Evolutionary conservation across 257 asterid species (phyloP).

Genomic region (Solanum lycopersicoides): DNA sequence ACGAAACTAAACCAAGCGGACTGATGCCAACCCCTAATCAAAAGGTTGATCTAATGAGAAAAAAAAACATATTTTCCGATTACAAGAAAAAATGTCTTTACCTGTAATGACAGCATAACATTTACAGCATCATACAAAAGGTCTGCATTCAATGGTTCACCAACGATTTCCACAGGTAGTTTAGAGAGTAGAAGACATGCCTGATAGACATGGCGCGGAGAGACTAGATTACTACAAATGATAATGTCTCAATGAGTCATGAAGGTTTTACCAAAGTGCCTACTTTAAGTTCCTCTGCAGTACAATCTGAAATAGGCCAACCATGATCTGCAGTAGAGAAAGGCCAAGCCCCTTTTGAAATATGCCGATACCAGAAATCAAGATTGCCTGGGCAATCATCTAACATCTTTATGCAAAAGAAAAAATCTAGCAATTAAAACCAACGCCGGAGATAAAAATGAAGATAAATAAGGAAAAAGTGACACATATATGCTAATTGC

Average conservation of each 20-base stretch:
- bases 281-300: constrained; percentile 94
- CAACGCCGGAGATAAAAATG: background rate
- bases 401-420: constrained; percentile 40
- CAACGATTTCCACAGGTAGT: constrained; percentile 58
- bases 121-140: constrained; percentile 71
- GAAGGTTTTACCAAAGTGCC: background rate
- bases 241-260: background rate
- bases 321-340: constrained; percentile 95
- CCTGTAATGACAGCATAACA: constrained; percentile 83
- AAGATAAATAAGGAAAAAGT: background rate
- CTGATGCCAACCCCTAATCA: background rate
- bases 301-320: constrained; percentile 97
- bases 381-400: constrained; percentile 84
- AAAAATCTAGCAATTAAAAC: constrained; percentile 1
- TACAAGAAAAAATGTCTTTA: constrained; percentile 8
- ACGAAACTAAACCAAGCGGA: background rate
- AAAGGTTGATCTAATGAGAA: background rate
- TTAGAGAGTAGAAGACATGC: constrained; percentile 60
- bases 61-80: background rate
- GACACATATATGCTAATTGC: background rate
- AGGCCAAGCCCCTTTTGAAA: constrained; percentile 99
- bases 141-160: constrained; percentile 54
- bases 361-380: constrained; percentile 73
- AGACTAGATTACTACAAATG: background rate
- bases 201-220: constrained; percentile 13